Evolutionary conservation across 805 yeast species (phyloP), one percentile per base, ranked within the genome.

Genomic region (Brettanomyces bruxellensis): DNA sequence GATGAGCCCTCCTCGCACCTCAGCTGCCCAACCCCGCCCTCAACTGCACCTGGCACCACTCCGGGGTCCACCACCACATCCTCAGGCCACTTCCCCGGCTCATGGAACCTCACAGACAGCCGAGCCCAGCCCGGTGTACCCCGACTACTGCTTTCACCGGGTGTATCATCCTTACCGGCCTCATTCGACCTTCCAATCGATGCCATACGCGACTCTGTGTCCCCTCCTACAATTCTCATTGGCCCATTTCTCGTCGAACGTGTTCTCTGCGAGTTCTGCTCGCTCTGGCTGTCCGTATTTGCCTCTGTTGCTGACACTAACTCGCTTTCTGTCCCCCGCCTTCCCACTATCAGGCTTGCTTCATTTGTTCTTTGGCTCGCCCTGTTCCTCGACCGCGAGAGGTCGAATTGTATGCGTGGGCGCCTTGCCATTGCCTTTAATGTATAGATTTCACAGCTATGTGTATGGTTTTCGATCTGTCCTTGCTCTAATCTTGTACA

Each of bases 11-110:
- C 61, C 3, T 74, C 69, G 30, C 81, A 72, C 51, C 70, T 75
- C 40, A 85, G 55, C 60, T 87, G 95, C 23, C 87, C 90, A 6
- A 86, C 64, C 56, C 84, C 86, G 14, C 95, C 96, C n/a, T 72
- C 79, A 45, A 69, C 68, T 1, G 86, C 76, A 1, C 83, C 84
- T 0, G 86, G 83, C 0, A 86, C 52, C 3, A 77, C 65, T 0
- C 68, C 56, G 18, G 80, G 62, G 56, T 87, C 90, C 1, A 89
- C 56, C 41, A 83, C 60, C 2, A 89, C 85, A 35, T 76, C 78
- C 35, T 79, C 81, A 1, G 67, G 39, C 1, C 81, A 76, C 0
- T 74, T 68, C 24, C 86, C 65, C 4, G 75, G 54, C 51, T 89
- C 96, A 57, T 90, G 97, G 54, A 86, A 73, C 71, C 57, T 55